Evolutionary conservation across 2,329 filamentous ascomycete genomes (phyloP), one percentile per base, ranked within the genome.

Genomic region (Corynespora cassiicola): DNA sequence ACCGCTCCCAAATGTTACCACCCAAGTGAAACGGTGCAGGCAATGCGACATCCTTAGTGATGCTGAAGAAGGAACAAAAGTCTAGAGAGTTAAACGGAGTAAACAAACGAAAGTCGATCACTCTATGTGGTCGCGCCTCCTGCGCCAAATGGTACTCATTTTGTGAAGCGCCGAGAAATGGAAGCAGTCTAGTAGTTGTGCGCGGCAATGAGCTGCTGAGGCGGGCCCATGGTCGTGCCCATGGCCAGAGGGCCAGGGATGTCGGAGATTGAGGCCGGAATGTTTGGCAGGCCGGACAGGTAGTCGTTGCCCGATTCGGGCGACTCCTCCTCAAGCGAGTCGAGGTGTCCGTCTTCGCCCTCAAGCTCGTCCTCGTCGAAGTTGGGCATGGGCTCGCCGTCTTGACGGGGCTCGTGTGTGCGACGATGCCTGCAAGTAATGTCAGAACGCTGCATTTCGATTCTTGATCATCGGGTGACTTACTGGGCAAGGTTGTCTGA

Each of bases 401-500:
- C 80, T 44, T 79, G 75, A 56, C 82, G 80, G 31, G 79, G 77
- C 76, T 96, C 95, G 73, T 97, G 92, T 58, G 90, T 96, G 61
- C 79, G 80, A 66, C 78, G 80, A 72, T 88, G 85, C 67, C 82
- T 85, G 54, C 19, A 48, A 49, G 42, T 31, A 26, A 68, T 76
- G 64, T 81, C 66, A 68, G 61, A 30, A 53, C 20, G n/a, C 31
- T 29, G 22, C n/a, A n/a, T n/a, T 26, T 43, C 39, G 28, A 36
- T 36, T 40, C 45, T 50, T 31, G 34, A 44, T 29, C 36, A 42
- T 21, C 7, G 28, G 30, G 27, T 17, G 31, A 57, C 79, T 71
- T 90, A 95, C 88, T 99, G 94, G 71, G 94, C 94, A 73, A 99
- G 87, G 71, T 99, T 99, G 77, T 99, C 94, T 64, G 92, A 97